Base-by-base conservation (phyloP, 2,329 filamentous ascomycete species). In the Pseudocercospora pini-densiflorae region DNA sequence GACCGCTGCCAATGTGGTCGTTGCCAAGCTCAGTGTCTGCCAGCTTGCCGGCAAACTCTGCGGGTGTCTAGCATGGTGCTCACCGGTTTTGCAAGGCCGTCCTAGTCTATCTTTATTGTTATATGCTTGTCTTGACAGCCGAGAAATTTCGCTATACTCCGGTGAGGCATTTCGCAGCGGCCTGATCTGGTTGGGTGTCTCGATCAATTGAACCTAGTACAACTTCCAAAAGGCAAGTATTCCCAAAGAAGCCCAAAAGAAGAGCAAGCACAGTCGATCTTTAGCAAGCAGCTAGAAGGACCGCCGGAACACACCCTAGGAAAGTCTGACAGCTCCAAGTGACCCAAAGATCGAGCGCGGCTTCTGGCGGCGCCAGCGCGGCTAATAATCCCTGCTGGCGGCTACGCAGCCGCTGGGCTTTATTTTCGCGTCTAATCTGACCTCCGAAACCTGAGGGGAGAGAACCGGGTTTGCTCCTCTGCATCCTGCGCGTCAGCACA, bases 401-500 rank as follows among this genome's bases (percentile, higher is more conserved):
- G 47, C 47, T 51, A 51, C 10, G 10, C 19, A 53, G 49, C 49
- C 49, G 49, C 49, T 14, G 23, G 24, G 49, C 49, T 19, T 53
- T 24, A 53, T 24, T 29, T 24, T n/a, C 51, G 51, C 51, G 51
- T 14, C 24, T 54, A 53, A 23, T 27, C 21, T 53, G 23, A 54
- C 51, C 21, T 49, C 45, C 45, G 23, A 21, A 54, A 24, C 51
- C 3, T 5, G 23, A n/a, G 7, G 24, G 8, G 49, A 6, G 21
- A 54, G 14, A 54, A 29, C 23, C 23, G 51, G 23, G 21, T 12
- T 24, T 43, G 57, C 40, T 45, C 16, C 57, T 40, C 33, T 59
- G 57, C 33, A 45, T 59, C 57, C 57, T 43, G 57, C 33, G 21
- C 57, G 57, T 59, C 57, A 45, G 33, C 33, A 59, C 27, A 63